phyloP scores from a whole-genome alignment of 2,329 filamentous ascomycete genomes.

The Aspergillus felis region DNA sequence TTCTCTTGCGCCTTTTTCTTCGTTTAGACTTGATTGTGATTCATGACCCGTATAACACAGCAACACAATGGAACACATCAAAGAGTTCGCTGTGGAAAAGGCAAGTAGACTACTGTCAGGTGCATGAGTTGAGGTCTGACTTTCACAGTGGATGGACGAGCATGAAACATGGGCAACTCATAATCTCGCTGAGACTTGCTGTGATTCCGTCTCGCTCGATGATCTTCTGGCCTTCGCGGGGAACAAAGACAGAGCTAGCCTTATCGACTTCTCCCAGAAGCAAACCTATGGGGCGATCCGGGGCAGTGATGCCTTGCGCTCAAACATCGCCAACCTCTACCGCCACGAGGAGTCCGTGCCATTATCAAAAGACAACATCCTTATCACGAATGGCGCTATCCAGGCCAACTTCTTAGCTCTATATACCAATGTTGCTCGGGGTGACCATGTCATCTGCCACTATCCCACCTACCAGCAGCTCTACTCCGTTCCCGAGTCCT shows the following conservation, averaged over 20 bases:
- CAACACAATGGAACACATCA: neutral
- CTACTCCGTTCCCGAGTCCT: slow-evolving; percentile 67
- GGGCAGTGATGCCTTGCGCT: slow-evolving; percentile 22
- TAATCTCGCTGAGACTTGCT: slow-evolving; percentile 79
- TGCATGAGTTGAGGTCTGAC: slow-evolving; percentile 2
- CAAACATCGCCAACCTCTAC: slow-evolving; percentile 29
- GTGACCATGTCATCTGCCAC: slow-evolving; percentile 81
- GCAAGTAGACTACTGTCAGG: neutral
- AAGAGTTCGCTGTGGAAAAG: neutral
- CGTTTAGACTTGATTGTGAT: neutral
- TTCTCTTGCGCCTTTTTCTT: neutral
- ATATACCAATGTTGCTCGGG: slow-evolving; percentile 66
- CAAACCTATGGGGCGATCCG: slow-evolving; percentile 26
- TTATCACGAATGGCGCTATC: slow-evolving; percentile 78
- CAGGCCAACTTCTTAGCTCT: slow-evolving; percentile 78
- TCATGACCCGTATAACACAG: neutral
- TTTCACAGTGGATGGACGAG: slow-evolving; percentile 53
- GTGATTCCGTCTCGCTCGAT: slow-evolving; percentile 67
- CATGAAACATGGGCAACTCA: slow-evolving; percentile 51
- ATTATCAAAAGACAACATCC: slow-evolving; percentile 58
- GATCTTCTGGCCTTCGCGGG: slow-evolving; percentile 59
- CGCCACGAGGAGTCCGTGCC: slow-evolving; percentile 50
- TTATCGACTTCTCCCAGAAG: slow-evolving; percentile 22
- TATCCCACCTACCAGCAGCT: slow-evolving; percentile 86
- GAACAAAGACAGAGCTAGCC: slow-evolving; percentile 19